Base-by-base conservation (phyloP, 768 basidiomycete species). In the Psilocybe cyanescens region DNA sequence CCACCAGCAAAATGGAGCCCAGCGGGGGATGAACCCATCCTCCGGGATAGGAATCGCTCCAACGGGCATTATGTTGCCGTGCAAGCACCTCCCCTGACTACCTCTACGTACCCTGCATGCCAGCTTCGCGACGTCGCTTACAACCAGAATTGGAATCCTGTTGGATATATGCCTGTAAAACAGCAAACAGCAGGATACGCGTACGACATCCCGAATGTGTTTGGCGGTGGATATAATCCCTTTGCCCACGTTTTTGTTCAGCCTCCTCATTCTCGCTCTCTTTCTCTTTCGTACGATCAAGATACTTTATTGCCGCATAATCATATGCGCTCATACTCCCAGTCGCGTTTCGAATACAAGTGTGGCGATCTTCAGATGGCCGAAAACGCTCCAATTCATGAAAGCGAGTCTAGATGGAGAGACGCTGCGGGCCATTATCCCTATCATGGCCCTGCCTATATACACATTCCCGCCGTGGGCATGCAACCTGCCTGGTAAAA, bases 1-100 rank as follows among this genome's bases (percentile, higher is more conserved):
- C 89, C 91, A 24, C 91, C 91, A 24, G 86, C 91, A 2, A 87
- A 87, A 72, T 93, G 91, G 91, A 91, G 90, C 68, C 91, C 91
- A 51, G 82, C 86, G 11, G 88, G 82, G n/a, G 90, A 91, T 66
- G 91, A 92, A 66, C 91, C 89, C 16, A 84, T 92, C 59, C 73
- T 83, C 31, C 82, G 86, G 35, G 80, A 84, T 55, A 75, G 78
- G 56, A 82, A 79, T 65, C 79, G 86, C 55, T 71, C 72, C 45
- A 83, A 75, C 58, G 84, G 83, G 2, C 82, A 86, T 46, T 92
- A 92, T 60, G 77, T 89, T 46, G 89, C 88, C 14, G 84, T 88
- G 33, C 87, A 86, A 58, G 79, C 88, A 16, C 72, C 83, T 17
- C 71, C 81, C 31, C 67, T 76, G 28, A 71, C 76, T 74, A 56